Evolutionary conservation across 208 protist genomes (phyloP).

Genomic region (Jaenimonas drosophilae): DNA sequence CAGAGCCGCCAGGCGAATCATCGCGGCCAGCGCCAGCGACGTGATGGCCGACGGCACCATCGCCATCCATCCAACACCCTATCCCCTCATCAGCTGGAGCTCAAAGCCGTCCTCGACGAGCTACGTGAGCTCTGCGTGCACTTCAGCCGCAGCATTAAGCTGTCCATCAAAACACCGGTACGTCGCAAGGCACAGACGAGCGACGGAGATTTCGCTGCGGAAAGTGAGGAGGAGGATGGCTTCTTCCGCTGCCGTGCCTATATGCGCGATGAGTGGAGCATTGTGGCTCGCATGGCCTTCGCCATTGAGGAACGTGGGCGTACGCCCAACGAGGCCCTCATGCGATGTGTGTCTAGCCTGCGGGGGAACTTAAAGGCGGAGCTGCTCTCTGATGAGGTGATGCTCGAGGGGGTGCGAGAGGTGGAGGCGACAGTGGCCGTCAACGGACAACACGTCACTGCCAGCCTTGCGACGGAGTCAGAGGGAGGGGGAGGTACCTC

Average conservation of each 20-base stretch:
- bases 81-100: slow-evolving; percentile 54
- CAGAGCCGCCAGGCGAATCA: background rate
- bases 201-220: background rate
- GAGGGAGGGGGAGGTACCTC: too few relatives aligned
- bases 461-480: background rate
- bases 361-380: slow-evolving; percentile 36
- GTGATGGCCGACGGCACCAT: slow-evolving; percentile 2
- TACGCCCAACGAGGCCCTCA: slow-evolving; percentile 47
- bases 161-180: slow-evolving; percentile 65
- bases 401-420: slow-evolving; percentile 58
- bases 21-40: slow-evolving; percentile 1
- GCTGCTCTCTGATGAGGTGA: slow-evolving; percentile 37
- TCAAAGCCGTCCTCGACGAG: slow-evolving; percentile 65
- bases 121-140: slow-evolving; percentile 59
- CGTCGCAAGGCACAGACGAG: background rate
- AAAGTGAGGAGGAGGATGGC: background rate
- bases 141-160: slow-evolving; percentile 68
- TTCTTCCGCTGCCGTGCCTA: slow-evolving; percentile 76
- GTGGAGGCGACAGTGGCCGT: slow-evolving; percentile 26
- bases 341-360: slow-evolving; percentile 43
- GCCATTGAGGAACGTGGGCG: slow-evolving; percentile 28
- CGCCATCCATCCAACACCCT: slow-evolving; percentile 4
- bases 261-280: slow-evolving; percentile 75
- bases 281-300: slow-evolving; percentile 29
- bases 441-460: slow-evolving; percentile 5